phyloP scores from a whole-genome alignment of 2,329 filamentous ascomycete genomes.

The Neurospora sp. region DNA sequence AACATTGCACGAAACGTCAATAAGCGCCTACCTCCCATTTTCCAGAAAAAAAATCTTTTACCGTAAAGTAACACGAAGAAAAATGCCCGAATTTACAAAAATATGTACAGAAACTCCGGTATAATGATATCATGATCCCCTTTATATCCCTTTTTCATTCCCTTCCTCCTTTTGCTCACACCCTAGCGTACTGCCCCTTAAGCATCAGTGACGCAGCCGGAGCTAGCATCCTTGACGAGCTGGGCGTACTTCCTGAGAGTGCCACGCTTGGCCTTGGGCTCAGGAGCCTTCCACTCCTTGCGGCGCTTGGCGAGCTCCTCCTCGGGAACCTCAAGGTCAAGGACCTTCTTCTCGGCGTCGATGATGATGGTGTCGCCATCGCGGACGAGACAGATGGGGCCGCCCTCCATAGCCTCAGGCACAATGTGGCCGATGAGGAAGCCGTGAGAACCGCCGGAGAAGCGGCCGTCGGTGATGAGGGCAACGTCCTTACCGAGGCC shows the following conservation, averaged over 20 bases:
- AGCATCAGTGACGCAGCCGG: constrained; percentile 47
- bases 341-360: constrained; percentile 64
- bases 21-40: background rate
- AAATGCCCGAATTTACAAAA: background rate
- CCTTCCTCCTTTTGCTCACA: background rate
- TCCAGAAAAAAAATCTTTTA: background rate
- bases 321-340: constrained; percentile 56
- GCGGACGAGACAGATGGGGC: constrained; percentile 71
- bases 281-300: constrained; percentile 52
- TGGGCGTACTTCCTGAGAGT: constrained; percentile 61
- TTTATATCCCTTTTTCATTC: background rate
- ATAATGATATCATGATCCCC: background rate
- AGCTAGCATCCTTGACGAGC: constrained; percentile 47
- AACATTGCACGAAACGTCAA: background rate
- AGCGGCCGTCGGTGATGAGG: constrained; percentile 64
- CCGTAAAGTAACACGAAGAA: background rate
- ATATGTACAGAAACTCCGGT: background rate
- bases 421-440: constrained; percentile 85
- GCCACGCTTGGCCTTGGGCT: constrained; percentile 48
- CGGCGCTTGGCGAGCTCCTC: constrained; percentile 50
- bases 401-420: constrained; percentile 76
- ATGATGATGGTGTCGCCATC: constrained; percentile 77
- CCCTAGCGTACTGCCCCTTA: background rate
- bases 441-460: constrained; percentile 73
- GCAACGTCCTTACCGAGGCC: constrained; percentile 68